Evolutionary conservation across 2,329 filamentous ascomycete species (phyloP), one percentile per base, ranked within the genome.

Genomic region (Akanthomyces uredinophilus): DNA sequence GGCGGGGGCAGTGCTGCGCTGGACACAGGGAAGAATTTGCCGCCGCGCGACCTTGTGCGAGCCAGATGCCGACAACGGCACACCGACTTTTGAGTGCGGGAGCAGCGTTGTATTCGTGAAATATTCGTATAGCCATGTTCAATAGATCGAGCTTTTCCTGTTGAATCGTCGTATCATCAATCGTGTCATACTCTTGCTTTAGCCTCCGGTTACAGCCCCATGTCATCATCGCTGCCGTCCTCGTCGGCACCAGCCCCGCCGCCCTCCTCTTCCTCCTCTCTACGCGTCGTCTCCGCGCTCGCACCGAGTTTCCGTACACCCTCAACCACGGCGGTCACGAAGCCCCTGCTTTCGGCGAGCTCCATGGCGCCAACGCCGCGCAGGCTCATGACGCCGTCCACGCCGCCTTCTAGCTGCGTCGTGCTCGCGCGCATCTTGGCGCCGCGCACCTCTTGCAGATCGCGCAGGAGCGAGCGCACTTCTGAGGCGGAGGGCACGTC

Each of bases 281-380:
- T 81, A 65, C 91, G 83, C 52, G 86, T 85, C 65, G 88, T 85
- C 78, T 98, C 94, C 60, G 87, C 87, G 44, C 90, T 92, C 2
- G 88, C 87, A 11, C 92, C 92, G 57, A 98, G 85, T 78, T 87
- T 93, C 69, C 92, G 85, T 69, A 98, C 81, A 5, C 91, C 92
- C 73, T 98, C 93, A 66, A 98, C 88, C 2, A 97, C 91, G 1
- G 90, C 91, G 1, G 86, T 81, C 64, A 98, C 86, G 71, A 97
- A 96, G 0, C 87, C 88, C 69, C 94, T 83, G 61, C 87, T 90
- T 78, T 98, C 94, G 0, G 90, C 89, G 53, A 98, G 81, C 78
- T 99, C 95, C 89, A 98, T 92, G 2, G 91, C 91, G 2, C 95
- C 95, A 0, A 98, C 90, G 24, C 94, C 94, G 2, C 81, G 74